Percentiles rank a stretch among this genome's conserved stretches.
Conservation (phyloP, 208 protist species). For the Crithidia acanthocephali region DNA sequence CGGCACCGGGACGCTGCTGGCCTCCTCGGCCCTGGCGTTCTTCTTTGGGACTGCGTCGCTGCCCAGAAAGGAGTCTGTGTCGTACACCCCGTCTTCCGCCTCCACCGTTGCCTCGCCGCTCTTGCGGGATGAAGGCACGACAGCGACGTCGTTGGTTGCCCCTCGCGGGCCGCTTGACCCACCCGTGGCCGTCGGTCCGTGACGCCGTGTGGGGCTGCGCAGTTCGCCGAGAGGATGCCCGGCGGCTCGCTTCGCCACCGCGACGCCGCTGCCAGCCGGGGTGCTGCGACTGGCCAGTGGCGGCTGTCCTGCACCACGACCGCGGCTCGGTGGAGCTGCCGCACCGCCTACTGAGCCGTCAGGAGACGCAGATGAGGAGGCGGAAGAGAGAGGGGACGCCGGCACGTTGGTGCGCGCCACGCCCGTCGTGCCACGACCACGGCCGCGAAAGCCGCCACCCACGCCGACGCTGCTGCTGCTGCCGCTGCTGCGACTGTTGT, state of each 20-base stretch:
- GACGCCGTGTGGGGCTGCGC: constrained; percentile 4
- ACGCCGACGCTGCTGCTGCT: neutral
- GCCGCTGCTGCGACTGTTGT: neutral
- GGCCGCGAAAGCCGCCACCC: neutral
- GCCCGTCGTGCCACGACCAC: neutral
- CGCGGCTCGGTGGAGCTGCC: neutral
- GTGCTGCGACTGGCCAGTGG: neutral
- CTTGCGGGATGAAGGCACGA: neutral
- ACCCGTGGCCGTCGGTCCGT: neutral
- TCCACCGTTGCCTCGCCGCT: neutral
- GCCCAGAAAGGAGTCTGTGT: constrained; percentile 24
- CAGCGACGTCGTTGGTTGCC: neutral
- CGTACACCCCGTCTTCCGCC: constrained; percentile 9
- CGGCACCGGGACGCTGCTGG: neutral
- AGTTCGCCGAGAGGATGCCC: neutral
- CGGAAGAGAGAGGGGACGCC: neutral
- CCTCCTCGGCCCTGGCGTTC: constrained; percentile 9
- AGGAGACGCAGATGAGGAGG: neutral
- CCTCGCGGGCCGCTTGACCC: neutral
- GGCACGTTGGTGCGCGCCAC: neutral
- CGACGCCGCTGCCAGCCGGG: neutral
- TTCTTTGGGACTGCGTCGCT: constrained; percentile 7
- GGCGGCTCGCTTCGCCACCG: neutral
- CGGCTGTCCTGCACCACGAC: neutral
- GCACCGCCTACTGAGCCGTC: neutral